Conservation (phyloP, 164 flowering plant species). For the Berberis vulgaris region DNA sequence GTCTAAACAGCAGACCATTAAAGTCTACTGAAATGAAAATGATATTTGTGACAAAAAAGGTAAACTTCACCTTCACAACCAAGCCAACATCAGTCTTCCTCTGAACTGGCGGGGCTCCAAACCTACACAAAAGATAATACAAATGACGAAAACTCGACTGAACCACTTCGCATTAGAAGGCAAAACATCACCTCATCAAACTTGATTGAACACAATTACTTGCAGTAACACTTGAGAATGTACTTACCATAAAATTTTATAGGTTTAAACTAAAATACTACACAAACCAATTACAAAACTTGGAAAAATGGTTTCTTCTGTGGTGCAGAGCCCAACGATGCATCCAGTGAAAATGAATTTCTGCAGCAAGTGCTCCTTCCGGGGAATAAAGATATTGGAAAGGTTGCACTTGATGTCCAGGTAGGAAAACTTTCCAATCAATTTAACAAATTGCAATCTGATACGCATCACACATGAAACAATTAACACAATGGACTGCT, state of each 20-base stretch:
- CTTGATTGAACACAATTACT: background rate
- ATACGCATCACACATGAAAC: no score
- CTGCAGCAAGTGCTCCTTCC: background rate
- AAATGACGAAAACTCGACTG: slow-evolving; percentile 2
- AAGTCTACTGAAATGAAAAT: no score
- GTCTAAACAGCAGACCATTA: no score
- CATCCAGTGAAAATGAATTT: background rate
- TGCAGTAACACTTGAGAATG: background rate
- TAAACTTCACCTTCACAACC: slow-evolving; percentile 32
- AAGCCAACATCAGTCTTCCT: slow-evolving; percentile 33
- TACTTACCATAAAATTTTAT: slow-evolving; percentile 16
- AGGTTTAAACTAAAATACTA: slow-evolving; percentile 14
- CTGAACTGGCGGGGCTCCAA: slow-evolving; percentile 20
- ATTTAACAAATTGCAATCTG: no score
- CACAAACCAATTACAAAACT: slow-evolving; percentile 10
- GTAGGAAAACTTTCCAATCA: no score
- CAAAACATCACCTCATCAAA: background rate
- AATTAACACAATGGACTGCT: background rate
- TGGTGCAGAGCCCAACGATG: background rate
- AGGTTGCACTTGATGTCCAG: no score
- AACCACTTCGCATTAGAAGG: background rate
- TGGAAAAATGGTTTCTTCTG: background rate
- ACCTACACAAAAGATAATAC: slow-evolving; percentile 35
- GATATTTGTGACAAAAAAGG: no score
- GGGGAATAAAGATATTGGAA: background rate